Base-by-base conservation (phyloP, 148 eudicot genomes). In the Mesembryanthemum crystallinum region DNA sequence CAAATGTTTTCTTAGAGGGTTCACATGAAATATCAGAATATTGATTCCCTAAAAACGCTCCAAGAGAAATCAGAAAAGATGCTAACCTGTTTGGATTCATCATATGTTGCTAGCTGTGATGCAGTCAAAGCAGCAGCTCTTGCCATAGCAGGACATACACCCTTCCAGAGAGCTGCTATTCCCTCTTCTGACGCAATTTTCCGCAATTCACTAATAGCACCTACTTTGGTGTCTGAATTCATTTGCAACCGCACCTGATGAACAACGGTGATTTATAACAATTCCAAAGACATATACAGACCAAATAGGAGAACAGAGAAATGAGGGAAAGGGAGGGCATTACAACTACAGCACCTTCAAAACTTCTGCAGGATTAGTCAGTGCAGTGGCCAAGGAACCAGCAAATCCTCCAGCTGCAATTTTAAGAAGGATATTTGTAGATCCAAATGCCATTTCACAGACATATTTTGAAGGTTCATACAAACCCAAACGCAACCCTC, bases 401-500 rank as follows among this genome's bases (percentile, higher is more conserved):
- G 98, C 92, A 81, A 90, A 89, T 59, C 93, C 97, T 86, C 98
- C 98, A 84, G 97, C 90, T 60, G 92, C 93, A 79, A 94, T 86
- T 91, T 94, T 94, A 81, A 87, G 79, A 77, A 94, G 83, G 86
- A 92, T 76, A 86, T 94, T 94, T 82, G 87, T 83, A 76, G 98
- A 94, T 82, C 91, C 93, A 90, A 92, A 94, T 83, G 89, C 93
- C 87, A 78, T 82, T 78, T 88, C 93, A 83, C 93, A 90, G 24
- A 87, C 84, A 89, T 90, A 85, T 85, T 94, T 94, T 74, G 92
- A 85, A 77, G 98, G 98, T 83, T 89, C 98, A 88, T 94, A 94
- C 83, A 94, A 89, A 64, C 97, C 96, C 86, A 94, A 92, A 78
- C 98, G 93, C 83, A 94, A 88, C 80, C 98, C 98, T 79, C 98